These are phyloP conservation scores for Phytophthora multivora DNA, from an alignment of 352 stramenopile species.

Conservation along the genomic window DNA sequence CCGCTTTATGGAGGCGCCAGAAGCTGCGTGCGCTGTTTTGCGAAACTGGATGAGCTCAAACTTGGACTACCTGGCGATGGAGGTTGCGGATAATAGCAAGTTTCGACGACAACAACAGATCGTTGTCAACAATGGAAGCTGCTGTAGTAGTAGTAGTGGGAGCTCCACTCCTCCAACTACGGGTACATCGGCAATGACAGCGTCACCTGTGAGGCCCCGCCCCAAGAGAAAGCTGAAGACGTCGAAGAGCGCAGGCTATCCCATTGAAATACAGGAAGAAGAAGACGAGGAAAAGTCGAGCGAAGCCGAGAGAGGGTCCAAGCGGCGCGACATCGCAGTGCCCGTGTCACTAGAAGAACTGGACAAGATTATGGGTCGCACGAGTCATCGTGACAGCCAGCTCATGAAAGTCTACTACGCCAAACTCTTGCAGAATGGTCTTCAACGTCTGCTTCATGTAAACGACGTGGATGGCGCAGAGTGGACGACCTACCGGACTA, in stretches of 20 bases:
- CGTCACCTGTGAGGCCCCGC: conserved; percentile 26
- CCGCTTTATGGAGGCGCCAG: conserved; percentile 38
- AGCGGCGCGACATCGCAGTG: conserved; percentile 20
- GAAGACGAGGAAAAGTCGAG: conserved; percentile 31
- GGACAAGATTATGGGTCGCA: conserved; percentile 61
- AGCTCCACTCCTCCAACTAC: conserved; percentile 29
- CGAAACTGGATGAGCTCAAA: conserved; percentile 58
- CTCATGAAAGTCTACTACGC: conserved; percentile 80
- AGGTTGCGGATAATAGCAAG: conserved; percentile 61
- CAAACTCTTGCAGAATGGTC: conserved; percentile 60
- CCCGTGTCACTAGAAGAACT: conserved; percentile 56
- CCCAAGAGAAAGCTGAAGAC: conserved; percentile 64
- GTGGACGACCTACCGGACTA: conserved; percentile 53
- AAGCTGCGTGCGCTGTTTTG: conserved; percentile 53
- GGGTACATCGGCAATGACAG: conserved; percentile 26
- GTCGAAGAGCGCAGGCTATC: conserved; percentile 39
- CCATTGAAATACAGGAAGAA: conserved; percentile 39
- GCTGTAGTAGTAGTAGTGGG: conserved; percentile 26
- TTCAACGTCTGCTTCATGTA: conserved; percentile 54
- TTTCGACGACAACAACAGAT: conserved; percentile 50
- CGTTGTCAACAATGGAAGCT: conserved; percentile 30
- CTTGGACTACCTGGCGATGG: conserved; percentile 48
- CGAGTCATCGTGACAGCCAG: conserved; percentile 68
- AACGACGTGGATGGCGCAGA: conserved; percentile 40
- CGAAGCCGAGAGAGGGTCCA: conserved; percentile 19